Evolutionary conservation across 805 yeast species (phyloP), one percentile per base, ranked within the genome.

Genomic region (Saccharomycopsis sp.): DNA sequence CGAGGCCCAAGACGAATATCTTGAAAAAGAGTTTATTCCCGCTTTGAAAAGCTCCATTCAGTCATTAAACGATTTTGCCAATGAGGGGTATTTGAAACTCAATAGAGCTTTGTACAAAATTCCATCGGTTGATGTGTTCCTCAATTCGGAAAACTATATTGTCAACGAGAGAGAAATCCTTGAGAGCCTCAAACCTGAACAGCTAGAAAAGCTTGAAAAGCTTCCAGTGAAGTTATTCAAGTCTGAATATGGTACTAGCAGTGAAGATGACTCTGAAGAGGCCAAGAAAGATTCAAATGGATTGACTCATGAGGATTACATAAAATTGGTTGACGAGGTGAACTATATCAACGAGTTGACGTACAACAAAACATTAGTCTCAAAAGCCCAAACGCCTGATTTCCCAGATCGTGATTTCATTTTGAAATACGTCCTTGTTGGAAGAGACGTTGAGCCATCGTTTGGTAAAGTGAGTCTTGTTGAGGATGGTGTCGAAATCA

Each of bases 71-170:
- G 48, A 52, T 7, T 58, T 40, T 46, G 52, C 60, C n/a, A 62
- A 56, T 41, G 24, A 47, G 4, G 61, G 63, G 14, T 75, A 70
- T 52, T 58, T 62, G 24, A 60, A 60, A 2, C 60, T 75, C 34
- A 68, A 69, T 53, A 69, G 66, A 52, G 69, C 67, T 4, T 73
- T 75, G n/a, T 67, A 64, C 60, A 72, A 73, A 56, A 72, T 75
- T 51, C 71, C 74, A 53, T 73, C 78, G 16, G 70, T 70, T 2
- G 63, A 68, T 44, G 71, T 57, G 3, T 58, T 44, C 40, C 34
- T 62, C 37, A 55, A 57, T 50, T 24, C 47, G 47, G 61, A 61
- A 52, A 55, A 46, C n/a, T 58, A 51, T 46, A 57, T 55, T 20
- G 54, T 62, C 21, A 61, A 61, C 37, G 59, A 54, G n/a, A 29